Evolutionary conservation across 345 rosid species (phyloP).

Genomic region (Conringia planisiliqua): DNA sequence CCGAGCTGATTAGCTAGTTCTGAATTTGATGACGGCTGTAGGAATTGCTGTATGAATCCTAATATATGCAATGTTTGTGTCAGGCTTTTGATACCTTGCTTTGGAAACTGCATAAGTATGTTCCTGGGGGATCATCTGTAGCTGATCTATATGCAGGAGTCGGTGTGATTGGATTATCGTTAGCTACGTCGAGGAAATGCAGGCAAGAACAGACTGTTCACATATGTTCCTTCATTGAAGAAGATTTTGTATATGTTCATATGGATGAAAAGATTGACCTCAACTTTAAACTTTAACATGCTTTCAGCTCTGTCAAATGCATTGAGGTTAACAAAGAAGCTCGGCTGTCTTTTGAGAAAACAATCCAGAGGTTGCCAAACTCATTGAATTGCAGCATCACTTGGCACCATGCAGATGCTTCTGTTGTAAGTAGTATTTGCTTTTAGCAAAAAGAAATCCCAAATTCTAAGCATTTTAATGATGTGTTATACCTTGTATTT

Average conservation of each 20-base stretch:
- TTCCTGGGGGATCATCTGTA: constrained; percentile 81
- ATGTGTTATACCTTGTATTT: constrained; percentile 13
- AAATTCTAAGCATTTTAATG: background rate
- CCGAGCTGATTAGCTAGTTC: background rate
- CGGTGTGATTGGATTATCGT: constrained; percentile 87
- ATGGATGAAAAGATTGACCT: constrained; percentile 12
- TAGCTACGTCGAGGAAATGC: constrained; percentile 86
- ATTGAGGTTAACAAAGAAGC: constrained; percentile 92
- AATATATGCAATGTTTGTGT: background rate
- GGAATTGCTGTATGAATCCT: background rate
- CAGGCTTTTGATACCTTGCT: constrained; percentile 66
- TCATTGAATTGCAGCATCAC: constrained; percentile 66
- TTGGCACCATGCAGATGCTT: constrained; percentile 91
- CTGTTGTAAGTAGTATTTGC: constrained; percentile 50
- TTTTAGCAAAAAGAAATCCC: background rate
- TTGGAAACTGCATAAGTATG: constrained; percentile 81
- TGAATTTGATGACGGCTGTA: background rate
- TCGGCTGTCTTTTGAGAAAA: constrained; percentile 81
- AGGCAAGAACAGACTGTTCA: constrained; percentile 48
- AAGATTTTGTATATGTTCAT: constrained; percentile 4
- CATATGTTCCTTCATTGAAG: background rate
- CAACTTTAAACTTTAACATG: constrained; percentile 15
- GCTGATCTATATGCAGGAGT: constrained; percentile 97
- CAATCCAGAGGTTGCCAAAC: constrained; percentile 71
- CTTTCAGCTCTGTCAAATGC: constrained; percentile 79